Base-by-base conservation (phyloP, 371 early-diverging fungal species). In the Mortierella sp. region DNA sequence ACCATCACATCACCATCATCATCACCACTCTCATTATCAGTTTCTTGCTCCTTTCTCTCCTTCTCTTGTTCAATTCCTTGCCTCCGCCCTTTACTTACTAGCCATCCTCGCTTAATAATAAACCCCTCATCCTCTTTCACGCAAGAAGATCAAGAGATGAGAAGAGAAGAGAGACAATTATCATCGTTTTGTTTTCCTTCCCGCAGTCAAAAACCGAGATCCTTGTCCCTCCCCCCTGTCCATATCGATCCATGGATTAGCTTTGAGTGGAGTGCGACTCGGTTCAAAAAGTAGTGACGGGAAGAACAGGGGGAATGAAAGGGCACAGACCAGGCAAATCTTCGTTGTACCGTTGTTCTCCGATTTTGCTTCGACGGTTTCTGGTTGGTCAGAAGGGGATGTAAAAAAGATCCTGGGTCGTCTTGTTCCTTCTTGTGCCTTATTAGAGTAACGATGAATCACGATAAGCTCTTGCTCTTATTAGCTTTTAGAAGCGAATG, bases 381-480 rank as follows among this genome's bases (percentile, higher is more conserved):
- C 68, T 68, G 68, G 68, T 68, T 68, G 42, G 68, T 42, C 44
- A 65, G 38, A 58, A n/a, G 1, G 7, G 6, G 19, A 38, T 34
- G 8, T 11, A 26, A 50, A 34, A 26, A 26, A 19, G 52, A 24
- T 54, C 26, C 38, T 45, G n/a, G 55, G 16, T 31, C n/a, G n/a
- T n/a, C n/a, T 16, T 50, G 16, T 50, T 47, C 9, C 26, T 31
- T 55, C 31, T 60, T 9, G 58, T 57, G 58, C 26, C 58, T 57
- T 11, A 57, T 57, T 26, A 6, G 63, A 34, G 21, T 34, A 34
- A 31, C 16, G 34, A 34, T 50, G 10, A 6, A 50, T 50, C 48
- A 72, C 50, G 50, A 73, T 73, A 72, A 55, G 58, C 45, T 74
- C 54, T n/a, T 57, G 44, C n/a, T 42, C 57, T 44, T 50, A 13